Base-by-base conservation (phyloP, 169 alveolate species). In the Cryptosporidium meleagridis region DNA sequence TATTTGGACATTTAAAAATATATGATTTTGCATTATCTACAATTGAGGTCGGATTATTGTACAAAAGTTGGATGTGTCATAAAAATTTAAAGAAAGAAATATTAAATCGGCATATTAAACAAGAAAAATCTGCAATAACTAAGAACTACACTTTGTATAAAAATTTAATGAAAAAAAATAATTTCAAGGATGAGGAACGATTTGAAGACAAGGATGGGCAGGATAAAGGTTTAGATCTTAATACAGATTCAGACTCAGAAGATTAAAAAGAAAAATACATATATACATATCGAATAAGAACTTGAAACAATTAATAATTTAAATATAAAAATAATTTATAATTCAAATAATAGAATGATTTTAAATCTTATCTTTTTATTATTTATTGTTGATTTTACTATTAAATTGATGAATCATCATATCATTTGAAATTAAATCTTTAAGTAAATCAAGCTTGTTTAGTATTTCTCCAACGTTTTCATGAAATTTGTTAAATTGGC, bases 1-100 rank as follows among this genome's bases (percentile, higher is more conserved):
- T 80, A 59, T 80, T 80, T 59, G 89, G 89, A 1, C 89, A 80
- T 80, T 65, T 80, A 44, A 80, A 80, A 33, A 80, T 80, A 59
- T 80, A 80, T 41, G 89, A 80, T 33, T 80, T 80, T 33, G 89
- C 89, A 44, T 18, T 80, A 0, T 80, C 89, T 16, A 80, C 35
- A 16, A 80, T 80, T 44, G 89, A 80, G 62, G 68, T 80, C 12
- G 75, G 75, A 29, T 44, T 80, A 62, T 41, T 80, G 65, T 80
- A 80, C 31, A 80, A 80, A 65, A 59, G 44, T 41, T 80, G 89
- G 89, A 9, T 80, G 62, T 35, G 75, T 23, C 73, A 80, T 44
- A 59, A 65, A 65, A 62, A 80, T 48, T 44, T 80, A 65, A 80
- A 80, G 35, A 62, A 44, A 65, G 89, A 80, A 33, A 80, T 80